These are phyloP conservation scores for Alternaria sp. DNA, from an alignment of 2,329 filamentous ascomycete species.

Conservation along the genomic window DNA sequence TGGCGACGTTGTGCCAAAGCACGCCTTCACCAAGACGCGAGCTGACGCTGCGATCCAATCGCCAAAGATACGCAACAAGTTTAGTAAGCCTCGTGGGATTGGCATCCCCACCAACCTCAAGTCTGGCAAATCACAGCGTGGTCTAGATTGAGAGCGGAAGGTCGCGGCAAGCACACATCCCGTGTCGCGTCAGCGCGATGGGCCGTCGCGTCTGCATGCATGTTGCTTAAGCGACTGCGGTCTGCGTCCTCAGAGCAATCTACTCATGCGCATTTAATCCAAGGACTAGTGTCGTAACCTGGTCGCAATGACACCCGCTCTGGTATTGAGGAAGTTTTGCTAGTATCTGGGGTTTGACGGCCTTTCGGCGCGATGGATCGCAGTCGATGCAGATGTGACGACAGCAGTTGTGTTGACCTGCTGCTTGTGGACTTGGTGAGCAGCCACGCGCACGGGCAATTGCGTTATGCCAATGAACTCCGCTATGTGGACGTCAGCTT, in stretches of 20 bases:
- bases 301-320: fast-evolving
- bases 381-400: background rate
- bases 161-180: background rate
- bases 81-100: background rate
- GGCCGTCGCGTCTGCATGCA: background rate
- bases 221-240: background rate
- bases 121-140: background rate
- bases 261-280: background rate
- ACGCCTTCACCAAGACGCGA: background rate
- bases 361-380: background rate
- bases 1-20: background rate
- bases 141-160: background rate
- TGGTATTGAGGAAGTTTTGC: fast-evolving
- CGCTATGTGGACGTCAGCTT: background rate
- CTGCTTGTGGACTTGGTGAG: background rate
- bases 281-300: background rate
- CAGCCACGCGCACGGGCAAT: background rate
- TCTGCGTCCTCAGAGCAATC: background rate
- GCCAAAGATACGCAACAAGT: background rate
- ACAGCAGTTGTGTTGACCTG: background rate
- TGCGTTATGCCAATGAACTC: background rate
- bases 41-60: background rate
- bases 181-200: conserved; percentile 3
- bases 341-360: fast-evolving
- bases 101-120: too few relatives aligned